Percentiles rank a stretch among this genome's conserved stretches.
These are phyloP conservation scores for Corylus heterophylla DNA, from an alignment of 306 rosid genomes.

Conservation along the genomic window DNA sequence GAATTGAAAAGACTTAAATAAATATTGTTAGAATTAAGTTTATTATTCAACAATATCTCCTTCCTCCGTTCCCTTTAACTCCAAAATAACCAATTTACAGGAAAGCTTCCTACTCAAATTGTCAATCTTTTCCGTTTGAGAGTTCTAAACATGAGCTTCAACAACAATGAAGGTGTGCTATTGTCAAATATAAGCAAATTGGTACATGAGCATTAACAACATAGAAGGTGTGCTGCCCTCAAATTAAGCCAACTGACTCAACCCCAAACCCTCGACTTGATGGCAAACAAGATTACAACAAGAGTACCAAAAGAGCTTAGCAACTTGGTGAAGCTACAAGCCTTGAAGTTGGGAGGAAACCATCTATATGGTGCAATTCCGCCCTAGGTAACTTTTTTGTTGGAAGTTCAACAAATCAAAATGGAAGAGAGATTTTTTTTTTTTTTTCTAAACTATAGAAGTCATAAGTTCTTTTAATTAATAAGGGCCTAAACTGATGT, in stretches of 20 bases:
- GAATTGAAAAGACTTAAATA: too few species aligned
- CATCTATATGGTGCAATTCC: conserved; percentile 50
- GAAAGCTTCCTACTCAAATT: conserved; percentile 56
- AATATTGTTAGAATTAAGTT: too few species aligned
- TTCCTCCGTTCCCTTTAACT: conserved; percentile 53
- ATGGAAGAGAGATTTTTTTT: too few species aligned
- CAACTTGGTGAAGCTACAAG: conserved; percentile 46
- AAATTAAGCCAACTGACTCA: conserved; percentile 41
- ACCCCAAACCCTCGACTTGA: conserved; percentile 51
- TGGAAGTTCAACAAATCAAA: too few species aligned
- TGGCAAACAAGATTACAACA: conserved; percentile 39
- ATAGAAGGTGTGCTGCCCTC: conserved; percentile 50
- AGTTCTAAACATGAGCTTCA: conserved; percentile 57
- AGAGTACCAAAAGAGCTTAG: conserved; percentile 43
- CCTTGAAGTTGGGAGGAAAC: conserved; percentile 51
- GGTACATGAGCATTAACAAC: conserved; percentile 46
- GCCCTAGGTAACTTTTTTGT: conserved; percentile 39
- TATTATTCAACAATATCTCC: conserved; percentile 34
- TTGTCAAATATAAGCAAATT: conserved; percentile 42
- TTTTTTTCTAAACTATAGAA: too few species aligned
- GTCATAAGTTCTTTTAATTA: too few species aligned
- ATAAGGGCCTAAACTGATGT: too few species aligned
- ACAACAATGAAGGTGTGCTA: conserved; percentile 42
- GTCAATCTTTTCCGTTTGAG: conserved; percentile 36
- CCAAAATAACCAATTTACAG: conserved; percentile 47